phyloP scores from a whole-genome alignment of 176 grass and related monocot genomes.

The Cymbopogon citratus region DNA sequence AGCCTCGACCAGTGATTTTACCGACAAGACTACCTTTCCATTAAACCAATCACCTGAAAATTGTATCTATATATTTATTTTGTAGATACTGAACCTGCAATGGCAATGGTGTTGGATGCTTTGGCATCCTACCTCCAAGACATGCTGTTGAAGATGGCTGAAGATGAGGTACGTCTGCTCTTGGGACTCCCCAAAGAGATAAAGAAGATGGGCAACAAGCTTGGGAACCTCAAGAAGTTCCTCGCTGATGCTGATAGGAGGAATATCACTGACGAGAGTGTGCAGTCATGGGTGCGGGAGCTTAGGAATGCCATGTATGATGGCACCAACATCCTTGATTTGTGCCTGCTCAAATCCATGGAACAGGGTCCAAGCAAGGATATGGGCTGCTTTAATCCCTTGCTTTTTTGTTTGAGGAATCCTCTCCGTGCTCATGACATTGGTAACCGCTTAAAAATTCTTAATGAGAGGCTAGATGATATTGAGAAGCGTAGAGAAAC shows the following conservation, averaged over 20 bases:
- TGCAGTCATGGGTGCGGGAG: neutral
- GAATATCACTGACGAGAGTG: neutral
- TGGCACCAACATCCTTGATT: neutral
- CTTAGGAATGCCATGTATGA: neutral
- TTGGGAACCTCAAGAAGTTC: neutral
- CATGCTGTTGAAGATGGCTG: neutral
- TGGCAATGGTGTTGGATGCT: slow-evolving; percentile 22
- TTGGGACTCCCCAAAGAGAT: slow-evolving; percentile 15
- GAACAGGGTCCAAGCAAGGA: neutral
- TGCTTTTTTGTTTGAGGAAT: neutral
- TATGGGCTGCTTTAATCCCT: neutral
- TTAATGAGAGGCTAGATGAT: neutral
- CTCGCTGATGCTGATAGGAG: neutral
- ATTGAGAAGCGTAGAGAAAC: neutral
- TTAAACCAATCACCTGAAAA: neutral
- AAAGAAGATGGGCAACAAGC: neutral
- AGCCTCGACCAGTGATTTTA: neutral
- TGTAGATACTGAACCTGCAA: neutral
- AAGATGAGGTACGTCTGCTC: neutral
- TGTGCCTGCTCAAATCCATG: neutral
- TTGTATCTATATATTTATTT: neutral
- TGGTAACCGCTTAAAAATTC: neutral
- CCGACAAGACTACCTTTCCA: neutral
- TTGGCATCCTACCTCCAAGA: too few species aligned
- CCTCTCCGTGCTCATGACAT: neutral